phyloP scores from a whole-genome alignment of 106 monocot species.

The Gastrodia elata region DNA sequence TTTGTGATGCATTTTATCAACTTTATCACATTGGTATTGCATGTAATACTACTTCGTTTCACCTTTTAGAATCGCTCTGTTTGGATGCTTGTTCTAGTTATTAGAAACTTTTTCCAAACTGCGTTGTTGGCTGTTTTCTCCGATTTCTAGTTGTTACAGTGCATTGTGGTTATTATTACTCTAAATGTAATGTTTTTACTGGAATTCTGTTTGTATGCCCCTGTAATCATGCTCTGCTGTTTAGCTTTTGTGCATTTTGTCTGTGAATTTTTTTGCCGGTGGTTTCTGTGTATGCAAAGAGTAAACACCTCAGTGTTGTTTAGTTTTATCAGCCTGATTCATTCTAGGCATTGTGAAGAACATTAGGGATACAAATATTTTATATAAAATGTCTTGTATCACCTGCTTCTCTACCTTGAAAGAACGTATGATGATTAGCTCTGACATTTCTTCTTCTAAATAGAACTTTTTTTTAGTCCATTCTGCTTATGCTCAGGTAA shows the following conservation, averaged over 20 bases:
- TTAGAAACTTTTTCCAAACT: not conserved
- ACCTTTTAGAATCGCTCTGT: not conserved
- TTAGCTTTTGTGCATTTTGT: not conserved
- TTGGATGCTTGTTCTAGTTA: not conserved
- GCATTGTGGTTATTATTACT: not conserved
- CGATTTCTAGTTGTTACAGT: not conserved
- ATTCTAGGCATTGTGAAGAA: not conserved
- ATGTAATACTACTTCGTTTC: not conserved
- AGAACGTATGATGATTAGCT: not conserved
- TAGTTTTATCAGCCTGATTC: not conserved
- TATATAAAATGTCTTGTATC: not conserved
- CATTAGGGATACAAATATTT: not conserved
- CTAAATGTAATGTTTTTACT: not conserved
- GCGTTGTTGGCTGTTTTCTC: not conserved
- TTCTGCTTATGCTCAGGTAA: conserved; percentile 7
- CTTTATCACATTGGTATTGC: conserved; percentile 1
- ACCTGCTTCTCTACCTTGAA: not conserved
- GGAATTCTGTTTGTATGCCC: not conserved
- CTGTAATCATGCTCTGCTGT: not conserved
- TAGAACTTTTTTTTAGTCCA: not conserved
- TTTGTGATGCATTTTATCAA: conserved; percentile 20
- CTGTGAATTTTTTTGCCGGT: not conserved
- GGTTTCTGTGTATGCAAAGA: not conserved
- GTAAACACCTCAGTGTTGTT: not conserved
- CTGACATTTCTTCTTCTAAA: not conserved